Evolutionary conservation across 495 filamentous ascomycete genomes (phyloP).

Genomic region (Chlorociboria aeruginascens): DNA sequence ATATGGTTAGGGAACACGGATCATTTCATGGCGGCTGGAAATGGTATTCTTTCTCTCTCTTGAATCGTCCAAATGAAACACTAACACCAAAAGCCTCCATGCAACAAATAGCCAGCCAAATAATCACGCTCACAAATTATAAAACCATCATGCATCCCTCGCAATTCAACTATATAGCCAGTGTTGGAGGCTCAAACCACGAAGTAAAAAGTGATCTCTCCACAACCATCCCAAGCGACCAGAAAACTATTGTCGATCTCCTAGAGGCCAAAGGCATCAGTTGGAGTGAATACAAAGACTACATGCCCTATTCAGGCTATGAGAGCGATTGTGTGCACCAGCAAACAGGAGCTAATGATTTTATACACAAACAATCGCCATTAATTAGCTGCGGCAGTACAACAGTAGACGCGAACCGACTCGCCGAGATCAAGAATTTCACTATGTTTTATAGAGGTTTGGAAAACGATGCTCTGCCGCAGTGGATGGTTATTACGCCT

Average conservation of each 20-base stretch:
- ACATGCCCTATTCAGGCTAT: conserved; percentile 45
- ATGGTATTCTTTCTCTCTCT: conserved; percentile 11
- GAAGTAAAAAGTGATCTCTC: conserved; percentile 1
- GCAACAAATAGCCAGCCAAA: conserved; percentile 45
- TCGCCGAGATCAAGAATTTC: conserved; percentile 57
- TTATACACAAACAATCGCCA: conserved; percentile 25
- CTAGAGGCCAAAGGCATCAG: conserved; percentile 53
- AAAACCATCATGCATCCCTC: conserved; percentile 27
- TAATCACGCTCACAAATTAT: conserved; percentile 54
- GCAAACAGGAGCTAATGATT: conserved; percentile 16
- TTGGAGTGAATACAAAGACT: conserved; percentile 61
- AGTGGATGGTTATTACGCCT: conserved; percentile 65
- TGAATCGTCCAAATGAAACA: conserved; percentile 6
- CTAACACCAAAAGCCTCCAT: conserved; percentile 31
- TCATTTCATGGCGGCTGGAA: conserved; percentile 23
- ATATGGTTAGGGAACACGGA: conserved; percentile 71
- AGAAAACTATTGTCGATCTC: conserved; percentile 35
- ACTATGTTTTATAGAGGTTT: conserved; percentile 50
- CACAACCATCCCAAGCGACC: not conserved
- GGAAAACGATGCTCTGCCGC: conserved; percentile 42
- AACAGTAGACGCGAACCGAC: conserved; percentile 38
- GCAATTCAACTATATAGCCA: conserved; percentile 16
- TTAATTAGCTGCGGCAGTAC: conserved; percentile 49
- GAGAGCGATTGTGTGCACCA: conserved; percentile 11
- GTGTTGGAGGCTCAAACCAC: conserved; percentile 11